Base-by-base conservation (phyloP, 208 protist species). In the Trypanosoma platydactyli region DNA sequence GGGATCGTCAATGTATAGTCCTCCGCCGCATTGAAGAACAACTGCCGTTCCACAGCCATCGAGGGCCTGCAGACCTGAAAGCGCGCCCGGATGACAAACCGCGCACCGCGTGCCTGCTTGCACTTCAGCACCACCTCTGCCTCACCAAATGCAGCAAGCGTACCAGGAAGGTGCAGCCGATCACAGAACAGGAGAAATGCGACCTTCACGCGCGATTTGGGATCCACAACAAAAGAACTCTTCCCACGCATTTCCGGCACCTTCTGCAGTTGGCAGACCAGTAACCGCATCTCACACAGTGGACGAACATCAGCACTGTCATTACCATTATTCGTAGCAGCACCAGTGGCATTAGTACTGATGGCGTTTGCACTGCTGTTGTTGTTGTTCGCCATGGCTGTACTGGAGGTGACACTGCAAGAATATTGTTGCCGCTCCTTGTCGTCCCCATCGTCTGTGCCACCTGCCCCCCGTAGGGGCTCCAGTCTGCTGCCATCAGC, bases 121-220 rank as follows among this genome's bases (percentile, higher is more conserved):
- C 90, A 96, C 61, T 83, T 86, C 35, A 96, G 65, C n/a, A 92
- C 77, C 3, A 96, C 84, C 42, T 92, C 90, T 4, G 78, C 79
- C 61, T 89, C 80, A 5, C 86, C 84, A 48, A 49, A 50, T 12
- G 87, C 82, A 48, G 66, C 60, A 52, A 83, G 77, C 9, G 67
- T 68, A 42, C 27, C 69, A 56, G 41, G 79, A 50, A 53, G 73
- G 75, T 58, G 57, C 12, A 79, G 68, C 24, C 73, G 73, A 55
- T 56, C 76, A 69, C 82, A 92, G 15, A 64, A 68, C 20, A 94
- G 75, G 7, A 94, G 55, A 68, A 96, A 90, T 15, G 80, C 82
- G 9, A 96, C 63, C 6, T 88, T 86, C 54, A 92, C 74, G 30
- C 82, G 80, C 18, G 87, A 94, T 42, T 79, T 77, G 40, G 87